Evolutionary conservation across 2,329 filamentous ascomycete genomes (phyloP).

Genomic region (Colletotrichum tamarilloi): DNA sequence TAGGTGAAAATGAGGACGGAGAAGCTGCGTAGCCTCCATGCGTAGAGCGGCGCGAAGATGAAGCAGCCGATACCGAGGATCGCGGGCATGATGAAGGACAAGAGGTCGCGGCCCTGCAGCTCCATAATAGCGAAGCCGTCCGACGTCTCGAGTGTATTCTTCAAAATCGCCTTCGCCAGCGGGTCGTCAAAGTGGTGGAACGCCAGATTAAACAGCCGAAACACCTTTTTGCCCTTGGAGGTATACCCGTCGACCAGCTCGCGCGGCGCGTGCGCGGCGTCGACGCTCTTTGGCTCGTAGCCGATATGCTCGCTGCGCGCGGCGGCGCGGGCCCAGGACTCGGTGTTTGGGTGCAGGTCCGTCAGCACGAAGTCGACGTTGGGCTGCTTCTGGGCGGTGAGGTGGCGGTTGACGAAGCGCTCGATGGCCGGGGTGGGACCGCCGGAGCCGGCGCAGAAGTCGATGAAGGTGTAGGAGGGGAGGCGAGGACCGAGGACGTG

Average conservation of each 20-base stretch:
- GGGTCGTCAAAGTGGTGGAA: conserved; percentile 82
- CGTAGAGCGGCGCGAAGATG: conserved; percentile 63
- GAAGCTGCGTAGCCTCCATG: conserved; percentile 63
- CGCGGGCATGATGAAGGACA: conserved; percentile 64
- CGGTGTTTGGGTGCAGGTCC: conserved; percentile 72
- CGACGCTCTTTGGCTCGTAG: conserved; percentile 70
- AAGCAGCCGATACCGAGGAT: conserved; percentile 64
- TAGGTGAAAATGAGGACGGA: conserved; percentile 74
- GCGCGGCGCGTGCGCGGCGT: conserved; percentile 71
- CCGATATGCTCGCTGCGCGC: conserved; percentile 65
- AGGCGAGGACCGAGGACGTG: conserved; percentile 59
- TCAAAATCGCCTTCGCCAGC: conserved; percentile 69
- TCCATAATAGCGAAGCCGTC: conserved; percentile 80
- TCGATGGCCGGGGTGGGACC: conserved; percentile 77
- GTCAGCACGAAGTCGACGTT: conserved; percentile 71
- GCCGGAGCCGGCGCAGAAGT: conserved; percentile 81
- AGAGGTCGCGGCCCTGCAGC: conserved; percentile 73
- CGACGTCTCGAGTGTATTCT: conserved; percentile 72
- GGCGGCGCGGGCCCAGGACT: conserved; percentile 67
- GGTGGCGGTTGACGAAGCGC: conserved; percentile 63
- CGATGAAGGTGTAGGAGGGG: conserved; percentile 71
- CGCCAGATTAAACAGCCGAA: conserved; percentile 77
- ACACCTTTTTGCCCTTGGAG: conserved; percentile 60
- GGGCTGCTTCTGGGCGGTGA: conserved; percentile 40
- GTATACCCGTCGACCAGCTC: conserved; percentile 52